These are phyloP conservation scores for Myrica gale DNA, from an alignment of 306 rosid species.

Conservation along the genomic window DNA sequence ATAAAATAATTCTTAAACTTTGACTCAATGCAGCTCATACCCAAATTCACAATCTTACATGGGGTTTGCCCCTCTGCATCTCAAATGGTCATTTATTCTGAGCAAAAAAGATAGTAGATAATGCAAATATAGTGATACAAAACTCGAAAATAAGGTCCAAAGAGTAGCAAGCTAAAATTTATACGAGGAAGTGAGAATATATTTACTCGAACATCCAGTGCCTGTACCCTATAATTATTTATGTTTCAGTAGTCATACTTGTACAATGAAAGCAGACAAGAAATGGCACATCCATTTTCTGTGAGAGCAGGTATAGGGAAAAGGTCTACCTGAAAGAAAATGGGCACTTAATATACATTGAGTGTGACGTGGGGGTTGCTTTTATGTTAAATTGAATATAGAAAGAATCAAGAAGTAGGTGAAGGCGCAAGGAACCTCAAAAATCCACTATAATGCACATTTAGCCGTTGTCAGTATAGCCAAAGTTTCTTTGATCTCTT, in stretches of 20 bases:
- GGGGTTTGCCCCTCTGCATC: no score
- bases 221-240: not conserved
- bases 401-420: not conserved
- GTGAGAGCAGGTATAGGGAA: constrained; percentile 5
- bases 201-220: not conserved
- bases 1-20: no score
- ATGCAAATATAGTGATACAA: no score
- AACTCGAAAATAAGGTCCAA: no score
- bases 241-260: not conserved
- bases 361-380: constrained; percentile 7
- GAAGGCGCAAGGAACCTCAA: not conserved
- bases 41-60: no score
- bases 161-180: no score
- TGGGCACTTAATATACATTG: constrained; percentile 11
- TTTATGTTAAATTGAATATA: constrained; percentile 30
- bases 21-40: no score
- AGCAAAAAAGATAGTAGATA: no score
- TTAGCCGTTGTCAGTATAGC: constrained; percentile 25
- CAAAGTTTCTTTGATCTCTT: constrained; percentile 24
- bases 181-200: not conserved
- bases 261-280: not conserved
- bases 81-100: no score
- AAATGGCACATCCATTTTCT: not conserved
- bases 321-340: constrained; percentile 1
- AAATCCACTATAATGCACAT: constrained; percentile 16